Evolutionary conservation across 2,329 filamentous ascomycete species (phyloP).

Genomic region (Leptographium lundbergii): DNA sequence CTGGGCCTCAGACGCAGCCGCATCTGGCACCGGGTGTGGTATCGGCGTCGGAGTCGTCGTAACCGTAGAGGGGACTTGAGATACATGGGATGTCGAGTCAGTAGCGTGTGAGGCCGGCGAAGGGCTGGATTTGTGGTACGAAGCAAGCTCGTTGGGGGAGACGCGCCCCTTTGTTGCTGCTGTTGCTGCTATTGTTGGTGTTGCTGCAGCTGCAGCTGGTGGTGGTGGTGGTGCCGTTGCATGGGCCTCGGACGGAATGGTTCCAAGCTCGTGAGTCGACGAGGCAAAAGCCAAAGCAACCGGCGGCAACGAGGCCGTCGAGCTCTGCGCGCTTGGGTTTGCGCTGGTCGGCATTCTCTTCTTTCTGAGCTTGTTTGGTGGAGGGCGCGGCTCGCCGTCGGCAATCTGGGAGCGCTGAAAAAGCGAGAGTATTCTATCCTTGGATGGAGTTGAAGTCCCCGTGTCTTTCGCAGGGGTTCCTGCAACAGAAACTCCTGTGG

Average conservation of each 20-base stretch:
- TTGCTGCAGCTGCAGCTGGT: neutral
- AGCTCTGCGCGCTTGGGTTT: conserved; percentile 84
- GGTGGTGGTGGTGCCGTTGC: neutral
- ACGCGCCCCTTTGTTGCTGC: neutral
- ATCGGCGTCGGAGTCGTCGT: conserved; percentile 7
- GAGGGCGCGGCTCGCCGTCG: conserved; percentile 48
- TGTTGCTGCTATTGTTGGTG: neutral
- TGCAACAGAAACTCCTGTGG: neutral
- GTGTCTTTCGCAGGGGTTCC: neutral
- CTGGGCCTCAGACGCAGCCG: conserved; percentile 28
- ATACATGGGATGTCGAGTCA: conserved; percentile 33
- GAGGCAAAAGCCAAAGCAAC: conserved; percentile 30
- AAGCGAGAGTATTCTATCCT: conserved; percentile 56
- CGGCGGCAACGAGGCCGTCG: conserved; percentile 57
- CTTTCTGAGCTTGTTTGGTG: conserved; percentile 86
- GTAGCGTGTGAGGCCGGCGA: conserved; percentile 17
- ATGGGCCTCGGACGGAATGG: conserved; percentile 7
- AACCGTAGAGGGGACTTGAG: conserved; percentile 27
- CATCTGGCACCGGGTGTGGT: conserved; percentile 25
- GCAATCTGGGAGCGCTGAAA: conserved; percentile 57
- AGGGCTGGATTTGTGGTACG: neutral
- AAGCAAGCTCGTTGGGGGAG: neutral
- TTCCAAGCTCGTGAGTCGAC: conserved; percentile 27
- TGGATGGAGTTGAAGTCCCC: conserved; percentile 37
- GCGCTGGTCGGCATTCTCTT: conserved; percentile 64